Evolutionary conservation across 2,329 filamentous ascomycete species (phyloP), one percentile per base, ranked within the genome.

Genomic region (Herpomyces periplanetae): DNA sequence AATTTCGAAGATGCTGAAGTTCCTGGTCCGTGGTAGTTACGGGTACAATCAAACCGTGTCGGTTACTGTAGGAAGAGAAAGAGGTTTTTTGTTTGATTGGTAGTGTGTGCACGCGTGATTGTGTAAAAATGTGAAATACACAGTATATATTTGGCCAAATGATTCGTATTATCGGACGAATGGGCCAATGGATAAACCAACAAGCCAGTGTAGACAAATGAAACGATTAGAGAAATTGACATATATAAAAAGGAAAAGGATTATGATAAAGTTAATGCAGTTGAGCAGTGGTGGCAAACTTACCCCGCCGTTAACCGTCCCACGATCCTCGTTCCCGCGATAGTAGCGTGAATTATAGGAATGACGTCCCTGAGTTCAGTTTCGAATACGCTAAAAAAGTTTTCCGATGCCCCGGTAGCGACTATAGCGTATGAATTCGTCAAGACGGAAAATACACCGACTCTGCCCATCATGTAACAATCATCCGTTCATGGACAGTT

Each of bases 331-430:
- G 75, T 91, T 30, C 80, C 80, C 26, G 73, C 73, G 38, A 96
- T 91, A 23, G 75, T 88, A 30, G 69, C 73, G 44, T 80, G 68
- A 42, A 69, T 80, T 40, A 88, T 88, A 30, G 80, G 80, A 32
- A 96, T 75, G 26, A 88, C 59, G 46, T 91, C 80, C 48, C 85
- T 69, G 25, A 96, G 53, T 47, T 96, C 80, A 26, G 75, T 62
- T 50, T 96, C 80, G 45, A 96, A 91, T 38, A 91, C 56, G 48
- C 68, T 69, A 58, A 91, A 91, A 44, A 96, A 96, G 54, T 91
- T 91, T 50, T 88, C 73, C 35, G 69, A 87, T 31, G 68, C 73
- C 35, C 80, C 80, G 28, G 87, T 57, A 27, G 75, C 73, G 31
- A 88, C 69, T 32, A 96, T 52, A 31, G 73, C 71, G 43, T 87